Conservation (phyloP, 371 early-diverging fungal genomes). For the Saksenaea vasiformis region DNA sequence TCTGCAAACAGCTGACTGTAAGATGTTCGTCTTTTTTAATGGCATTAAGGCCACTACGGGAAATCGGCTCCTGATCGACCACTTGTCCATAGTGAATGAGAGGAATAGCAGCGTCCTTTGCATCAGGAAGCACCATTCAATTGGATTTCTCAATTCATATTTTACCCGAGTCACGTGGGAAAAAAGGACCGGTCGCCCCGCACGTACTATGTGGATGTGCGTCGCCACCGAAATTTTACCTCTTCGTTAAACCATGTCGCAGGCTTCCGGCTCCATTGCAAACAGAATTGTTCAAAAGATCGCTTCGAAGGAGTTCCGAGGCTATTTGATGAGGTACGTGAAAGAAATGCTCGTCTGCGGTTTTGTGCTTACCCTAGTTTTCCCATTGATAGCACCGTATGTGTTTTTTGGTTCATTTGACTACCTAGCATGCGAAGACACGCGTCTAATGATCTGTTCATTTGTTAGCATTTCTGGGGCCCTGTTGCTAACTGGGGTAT, state of each 20-base stretch:
- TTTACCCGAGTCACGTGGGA: no score
- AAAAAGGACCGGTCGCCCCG: no score
- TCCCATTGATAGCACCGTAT: slow-evolving; percentile 27
- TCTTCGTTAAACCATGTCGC: slow-evolving; percentile 47
- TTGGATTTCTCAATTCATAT: no score
- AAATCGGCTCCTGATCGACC: no score
- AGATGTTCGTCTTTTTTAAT: no score
- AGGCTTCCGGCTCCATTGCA: slow-evolving; percentile 58
- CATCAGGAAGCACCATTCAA: no score
- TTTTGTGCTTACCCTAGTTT: background rate
- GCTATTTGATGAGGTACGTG: slow-evolving; percentile 76
- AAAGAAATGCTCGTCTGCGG: background rate
- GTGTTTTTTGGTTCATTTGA: slow-evolving; percentile 4
- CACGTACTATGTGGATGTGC: no score
- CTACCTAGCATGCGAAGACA: background rate
- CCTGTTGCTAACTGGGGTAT: slow-evolving; percentile 96
- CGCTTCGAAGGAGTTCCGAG: slow-evolving; percentile 72
- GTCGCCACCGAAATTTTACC: background rate
- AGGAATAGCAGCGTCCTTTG: no score
- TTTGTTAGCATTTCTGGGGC: slow-evolving; percentile 80
- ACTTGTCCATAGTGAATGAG: no score
- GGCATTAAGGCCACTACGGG: no score
- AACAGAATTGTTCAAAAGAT: slow-evolving; percentile 59
- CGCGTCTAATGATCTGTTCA: background rate
- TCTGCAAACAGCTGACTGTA: no score